Evolutionary conservation across 2,329 filamentous ascomycete species (phyloP).

Genomic region (Penicillium sp.): DNA sequence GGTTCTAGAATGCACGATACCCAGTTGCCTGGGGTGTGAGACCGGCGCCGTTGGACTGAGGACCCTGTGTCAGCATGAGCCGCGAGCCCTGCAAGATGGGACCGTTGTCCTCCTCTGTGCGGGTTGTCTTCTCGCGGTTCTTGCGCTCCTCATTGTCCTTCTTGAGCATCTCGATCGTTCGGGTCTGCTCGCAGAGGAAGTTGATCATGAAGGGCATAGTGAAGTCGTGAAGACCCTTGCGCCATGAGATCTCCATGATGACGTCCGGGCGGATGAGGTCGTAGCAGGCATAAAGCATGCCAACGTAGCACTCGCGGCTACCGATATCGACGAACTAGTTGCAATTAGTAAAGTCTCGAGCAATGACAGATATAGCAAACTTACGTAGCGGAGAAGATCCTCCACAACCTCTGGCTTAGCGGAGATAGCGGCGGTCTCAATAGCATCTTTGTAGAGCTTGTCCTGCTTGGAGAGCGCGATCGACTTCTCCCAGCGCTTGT

Average conservation of each 20-base stretch:
- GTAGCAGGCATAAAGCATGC: conserved; percentile 98
- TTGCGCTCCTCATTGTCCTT: conserved; percentile 95
- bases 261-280: conserved; percentile 88
- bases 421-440: conserved; percentile 91
- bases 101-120: conserved; percentile 85
- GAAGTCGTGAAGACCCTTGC: conserved; percentile 85
- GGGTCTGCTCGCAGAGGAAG: conserved; percentile 81
- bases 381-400: conserved; percentile 90
- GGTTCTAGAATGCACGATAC: conserved; percentile 49
- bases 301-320: conserved; percentile 98
- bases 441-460: conserved; percentile 98
- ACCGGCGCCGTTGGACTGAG: conserved; percentile 65
- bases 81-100: conserved; percentile 83
- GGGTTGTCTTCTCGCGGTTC: conserved; percentile 57
- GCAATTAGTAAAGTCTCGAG: conserved; percentile 27
- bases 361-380: conserved; percentile 38
- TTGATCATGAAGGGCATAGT: conserved; percentile 99
- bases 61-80: conserved; percentile 92
- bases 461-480: conserved; percentile 97
- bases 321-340: conserved; percentile 93
- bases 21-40: conserved; percentile 83
- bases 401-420: conserved; percentile 86
- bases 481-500: conserved; percentile 99
- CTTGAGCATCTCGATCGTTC: conserved; percentile 74
- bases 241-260: conserved; percentile 94